Percentiles rank a stretch among this genome's conserved stretches.
These are phyloP conservation scores for Aspergillus sp. DNA, from an alignment of 2,329 filamentous ascomycete species.

Conservation along the genomic window DNA sequence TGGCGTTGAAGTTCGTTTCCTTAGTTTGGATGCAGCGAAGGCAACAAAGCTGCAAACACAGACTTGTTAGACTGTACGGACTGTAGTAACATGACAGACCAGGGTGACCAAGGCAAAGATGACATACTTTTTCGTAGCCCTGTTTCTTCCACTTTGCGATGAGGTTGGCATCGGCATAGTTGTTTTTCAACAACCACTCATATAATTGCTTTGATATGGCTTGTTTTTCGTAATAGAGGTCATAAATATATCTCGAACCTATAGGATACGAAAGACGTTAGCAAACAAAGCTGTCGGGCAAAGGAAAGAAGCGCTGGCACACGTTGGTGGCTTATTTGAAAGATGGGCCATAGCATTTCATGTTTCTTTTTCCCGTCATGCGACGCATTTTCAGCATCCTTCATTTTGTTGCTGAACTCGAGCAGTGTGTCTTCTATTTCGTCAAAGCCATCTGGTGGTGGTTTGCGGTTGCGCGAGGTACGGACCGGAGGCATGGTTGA, in stretches of 20 bases:
- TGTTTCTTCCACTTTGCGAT: conserved; percentile 99
- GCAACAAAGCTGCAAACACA: conserved; percentile 66
- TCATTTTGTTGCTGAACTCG: conserved; percentile 63
- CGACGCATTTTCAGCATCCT: conserved; percentile 79
- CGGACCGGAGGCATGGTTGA: conserved; percentile 55
- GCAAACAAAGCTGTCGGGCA: not conserved
- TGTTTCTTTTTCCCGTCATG: conserved; percentile 75
- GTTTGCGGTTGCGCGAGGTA: conserved; percentile 54
- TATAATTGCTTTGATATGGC: conserved; percentile 88
- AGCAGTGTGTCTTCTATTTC: conserved; percentile 63
- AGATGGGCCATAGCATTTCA: conserved; percentile 93
- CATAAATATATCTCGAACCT: conserved; percentile 84
- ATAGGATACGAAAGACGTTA: conserved; percentile 1
- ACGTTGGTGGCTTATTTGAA: conserved; percentile 92
- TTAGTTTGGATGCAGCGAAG: conserved; percentile 97
- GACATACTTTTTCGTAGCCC: conserved; percentile 82
- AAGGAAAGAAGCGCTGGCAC: conserved; percentile 31
- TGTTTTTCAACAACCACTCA: conserved; percentile 94
- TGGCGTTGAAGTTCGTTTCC: conserved; percentile 97
- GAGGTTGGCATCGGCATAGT: conserved; percentile 87
- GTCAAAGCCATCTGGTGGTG: conserved; percentile 60
- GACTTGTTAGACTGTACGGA: not conserved
- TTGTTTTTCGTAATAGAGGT: conserved; percentile 96
- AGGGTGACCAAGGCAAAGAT: not conserved
- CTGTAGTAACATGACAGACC: not conserved